Conservation (phyloP, 2,329 filamentous ascomycete species). For the Thelonectria discophora region DNA sequence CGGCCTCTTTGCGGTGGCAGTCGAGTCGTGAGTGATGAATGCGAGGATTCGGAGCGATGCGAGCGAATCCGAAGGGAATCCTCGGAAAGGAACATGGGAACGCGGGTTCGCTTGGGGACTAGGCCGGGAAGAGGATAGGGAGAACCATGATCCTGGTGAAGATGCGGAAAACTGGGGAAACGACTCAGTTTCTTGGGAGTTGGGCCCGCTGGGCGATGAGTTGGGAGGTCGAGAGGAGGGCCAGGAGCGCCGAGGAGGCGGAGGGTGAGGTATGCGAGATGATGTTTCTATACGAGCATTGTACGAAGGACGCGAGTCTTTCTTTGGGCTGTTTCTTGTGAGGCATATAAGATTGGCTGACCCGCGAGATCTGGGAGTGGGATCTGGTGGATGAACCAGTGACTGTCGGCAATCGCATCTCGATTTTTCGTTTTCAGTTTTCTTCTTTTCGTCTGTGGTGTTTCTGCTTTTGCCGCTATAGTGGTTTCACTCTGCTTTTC, state of each 20-base stretch:
- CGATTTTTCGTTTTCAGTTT: background rate
- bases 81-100: constrained; percentile 31
- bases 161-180: constrained; percentile 11
- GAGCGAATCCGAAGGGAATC: constrained; percentile 33
- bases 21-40: constrained; percentile 6
- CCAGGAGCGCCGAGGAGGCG: background rate
- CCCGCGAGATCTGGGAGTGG: background rate
- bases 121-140: constrained; percentile 12
- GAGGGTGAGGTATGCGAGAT: constrained; percentile 11
- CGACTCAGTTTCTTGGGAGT: too few species aligned
- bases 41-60: constrained; percentile 13
- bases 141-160: constrained; percentile 16
- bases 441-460: background rate
- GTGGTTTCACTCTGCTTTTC: too few species aligned
- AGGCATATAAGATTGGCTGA: constrained; percentile 1
- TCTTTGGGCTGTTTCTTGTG: background rate
- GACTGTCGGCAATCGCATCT: background rate
- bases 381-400: background rate
- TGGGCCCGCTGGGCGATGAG: background rate
- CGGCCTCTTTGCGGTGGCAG: background rate
- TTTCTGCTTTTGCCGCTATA: too few species aligned
- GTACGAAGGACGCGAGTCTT: background rate
- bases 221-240: background rate
- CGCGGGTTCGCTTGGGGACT: constrained; percentile 38
- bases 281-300: constrained; percentile 10